A percentile compares a stretch with the other conserved stretches of the same genome.
These are phyloP conservation scores for Leonotis leonurus DNA, from an alignment of 257 asterid genomes.

Conservation along the genomic window DNA sequence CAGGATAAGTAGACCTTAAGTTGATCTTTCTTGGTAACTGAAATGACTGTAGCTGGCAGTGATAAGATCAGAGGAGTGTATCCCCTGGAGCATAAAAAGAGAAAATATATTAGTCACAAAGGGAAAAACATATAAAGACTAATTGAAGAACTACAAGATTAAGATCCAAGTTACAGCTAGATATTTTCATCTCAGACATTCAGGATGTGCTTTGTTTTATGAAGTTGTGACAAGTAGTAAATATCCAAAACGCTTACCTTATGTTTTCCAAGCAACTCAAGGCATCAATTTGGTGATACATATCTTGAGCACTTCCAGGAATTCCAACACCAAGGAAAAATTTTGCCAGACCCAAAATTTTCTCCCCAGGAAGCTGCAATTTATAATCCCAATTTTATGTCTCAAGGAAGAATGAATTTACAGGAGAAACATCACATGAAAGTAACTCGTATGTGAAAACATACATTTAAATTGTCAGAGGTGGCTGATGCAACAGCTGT, in stretches of 20 bases:
- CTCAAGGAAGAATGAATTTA: slow-evolving; percentile 2
- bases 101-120: slow-evolving; percentile 5
- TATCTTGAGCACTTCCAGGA: slow-evolving; percentile 74
- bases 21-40: slow-evolving; percentile 65
- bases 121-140: background rate
- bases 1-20: slow-evolving; percentile 55
- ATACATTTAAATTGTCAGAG: slow-evolving; percentile 59
- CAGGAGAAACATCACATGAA: background rate
- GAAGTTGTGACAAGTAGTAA: background rate
- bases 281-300: slow-evolving; percentile 76
- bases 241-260: slow-evolving; percentile 35
- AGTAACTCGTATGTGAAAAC: background rate
- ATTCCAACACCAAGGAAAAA: slow-evolving; percentile 75
- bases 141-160: background rate
- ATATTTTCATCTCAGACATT: background rate
- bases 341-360: slow-evolving; percentile 72
- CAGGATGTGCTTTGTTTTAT: background rate
- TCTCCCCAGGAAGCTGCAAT: slow-evolving; percentile 86
- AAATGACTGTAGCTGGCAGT: slow-evolving; percentile 71
- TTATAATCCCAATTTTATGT: slow-evolving; percentile 16
- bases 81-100: slow-evolving; percentile 40
- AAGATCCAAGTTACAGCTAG: background rate
- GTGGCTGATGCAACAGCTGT: slow-evolving; percentile 59
- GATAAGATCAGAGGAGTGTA: slow-evolving; percentile 76
- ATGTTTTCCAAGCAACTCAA: slow-evolving; percentile 62